Base-by-base conservation (phyloP, 1,139 yeast species). In the Taphrina betulina region DNA sequence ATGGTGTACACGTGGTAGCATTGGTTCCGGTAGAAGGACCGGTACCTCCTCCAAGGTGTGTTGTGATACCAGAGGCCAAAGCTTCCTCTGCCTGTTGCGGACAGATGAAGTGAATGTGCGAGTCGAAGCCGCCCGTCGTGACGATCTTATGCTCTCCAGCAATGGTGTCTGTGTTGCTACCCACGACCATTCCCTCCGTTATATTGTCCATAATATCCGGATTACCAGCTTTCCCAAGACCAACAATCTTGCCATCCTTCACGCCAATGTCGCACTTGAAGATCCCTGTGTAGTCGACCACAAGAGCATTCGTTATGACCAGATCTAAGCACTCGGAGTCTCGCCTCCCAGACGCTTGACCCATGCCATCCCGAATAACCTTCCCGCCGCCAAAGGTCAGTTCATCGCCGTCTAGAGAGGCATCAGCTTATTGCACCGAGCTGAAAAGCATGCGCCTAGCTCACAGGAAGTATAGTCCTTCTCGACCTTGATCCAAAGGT, bases 1-100 rank as follows among this genome's bases (percentile, higher is more conserved):
- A 54, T 12, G 60, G 60, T 12, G 60, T 57, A 35, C 60, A 57
- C 3, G 60, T 57, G n/a, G 60, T 57, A n/a, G 60, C 60, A 22
- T 57, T 57, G 10, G 58, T 55, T 12, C 58, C 60, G 3, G 60
- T 57, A 24, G 56, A 36, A 14, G 60, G 60, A 4, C 60, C 60
- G 7, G 60, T 57, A n/a, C 60, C 60, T 4, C 60, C 60, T n/a
- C 60, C 60, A 38, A 54, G 46, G 38, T 48, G 35, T 3, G 60
- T 54, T 12, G 60, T 57, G 44, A 57, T 50, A n/a, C 60, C 60
- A 24, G 58, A 54, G 14, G 60, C 56, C 8, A 57, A 35, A 5
- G 56, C 50, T 29, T 57, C 60, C 17, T 46, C 56, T n/a, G 52
- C 55, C 37, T 57, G 60, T 19, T 57, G 60, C 2, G 60, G 60